Evolutionary conservation across 495 filamentous ascomycete species (phyloP).

Genomic region (Penicillium salamii): DNA sequence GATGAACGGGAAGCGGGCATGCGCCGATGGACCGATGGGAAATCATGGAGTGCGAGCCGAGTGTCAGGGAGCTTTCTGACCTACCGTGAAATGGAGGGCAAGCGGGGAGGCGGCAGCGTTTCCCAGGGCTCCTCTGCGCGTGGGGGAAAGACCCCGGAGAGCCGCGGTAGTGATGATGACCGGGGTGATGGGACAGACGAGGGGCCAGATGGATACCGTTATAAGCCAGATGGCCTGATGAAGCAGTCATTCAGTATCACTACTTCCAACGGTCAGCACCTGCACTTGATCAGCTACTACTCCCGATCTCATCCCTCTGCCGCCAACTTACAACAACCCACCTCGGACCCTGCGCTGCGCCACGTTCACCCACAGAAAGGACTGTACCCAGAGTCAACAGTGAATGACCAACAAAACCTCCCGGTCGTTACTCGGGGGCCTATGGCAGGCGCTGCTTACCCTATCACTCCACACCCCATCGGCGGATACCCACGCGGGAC

Average conservation of each 20-base stretch:
- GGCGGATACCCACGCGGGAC: conserved; percentile 48
- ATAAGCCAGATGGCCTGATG: conserved; percentile 96
- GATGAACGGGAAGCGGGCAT: conserved; percentile 98
- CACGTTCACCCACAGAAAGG: conserved; percentile 83
- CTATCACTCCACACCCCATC: conserved; percentile 51
- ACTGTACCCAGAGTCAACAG: conserved; percentile 96
- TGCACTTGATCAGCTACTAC: conserved; percentile 97
- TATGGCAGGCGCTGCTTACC: conserved; percentile 55
- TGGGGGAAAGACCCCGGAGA: conserved; percentile 78
- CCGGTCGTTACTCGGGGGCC: conserved; percentile 62
- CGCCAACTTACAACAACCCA: conserved; percentile 70
- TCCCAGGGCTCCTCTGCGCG: conserved; percentile 51
- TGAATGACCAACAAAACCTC: conserved; percentile 74
- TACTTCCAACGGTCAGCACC: conserved; percentile 81
- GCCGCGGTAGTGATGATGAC: conserved; percentile 77
- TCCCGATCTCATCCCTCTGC: conserved; percentile 68
- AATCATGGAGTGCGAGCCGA: conserved; percentile 97
- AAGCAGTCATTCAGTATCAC: conserved; percentile 99
- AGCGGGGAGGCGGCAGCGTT: conserved; percentile 67
- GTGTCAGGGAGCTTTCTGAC: conserved; percentile 98
- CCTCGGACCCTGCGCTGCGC: conserved; percentile 74
- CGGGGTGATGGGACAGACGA: conserved; percentile 68
- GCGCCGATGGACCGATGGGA: conserved; percentile 97
- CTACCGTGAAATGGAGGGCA: conserved; percentile 98
- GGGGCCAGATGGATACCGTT: conserved; percentile 92